A percentile compares a stretch with the other conserved stretches of the same genome.
These are phyloP conservation scores for Mrakia frigida DNA, from an alignment of 768 basidiomycete species.

Conservation along the genomic window DNA sequence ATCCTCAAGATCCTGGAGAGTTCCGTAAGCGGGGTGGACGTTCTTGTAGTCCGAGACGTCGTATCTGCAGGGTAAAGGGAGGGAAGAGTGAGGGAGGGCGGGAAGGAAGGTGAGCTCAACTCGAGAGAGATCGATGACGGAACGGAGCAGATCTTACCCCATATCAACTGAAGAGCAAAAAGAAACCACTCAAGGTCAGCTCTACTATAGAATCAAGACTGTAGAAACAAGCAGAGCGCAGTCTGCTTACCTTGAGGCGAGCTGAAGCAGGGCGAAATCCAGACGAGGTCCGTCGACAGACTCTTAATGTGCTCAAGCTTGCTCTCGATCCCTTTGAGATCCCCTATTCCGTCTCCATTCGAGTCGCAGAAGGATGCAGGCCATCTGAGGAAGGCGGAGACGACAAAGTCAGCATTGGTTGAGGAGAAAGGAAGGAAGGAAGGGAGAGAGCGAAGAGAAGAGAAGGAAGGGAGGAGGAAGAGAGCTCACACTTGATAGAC, in stretches of 20 bases:
- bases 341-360: constrained; percentile 65
- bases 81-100: constrained; percentile 45
- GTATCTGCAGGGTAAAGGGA: constrained; percentile 65
- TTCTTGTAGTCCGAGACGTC: constrained; percentile 36
- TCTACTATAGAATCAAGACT: background rate
- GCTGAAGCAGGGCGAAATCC: constrained; percentile 67
- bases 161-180: constrained; percentile 42
- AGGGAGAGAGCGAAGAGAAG: no score
- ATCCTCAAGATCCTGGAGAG: constrained; percentile 48
- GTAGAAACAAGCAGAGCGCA: background rate
- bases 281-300: constrained; percentile 63
- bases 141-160: constrained; percentile 50
- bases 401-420: background rate
- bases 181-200: background rate
- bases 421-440: background rate
- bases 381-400: background rate
- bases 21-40: constrained; percentile 58
- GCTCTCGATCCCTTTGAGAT: constrained; percentile 59
- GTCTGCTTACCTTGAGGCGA: constrained; percentile 55
- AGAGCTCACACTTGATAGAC: constrained; percentile 8
- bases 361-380: constrained; percentile 65
- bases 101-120: background rate
- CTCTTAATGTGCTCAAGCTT: constrained; percentile 66
- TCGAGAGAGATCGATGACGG: background rate
- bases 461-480: background rate